Conservation (phyloP, 331 rosid genomes). For the Prunus yedoensis region DNA sequence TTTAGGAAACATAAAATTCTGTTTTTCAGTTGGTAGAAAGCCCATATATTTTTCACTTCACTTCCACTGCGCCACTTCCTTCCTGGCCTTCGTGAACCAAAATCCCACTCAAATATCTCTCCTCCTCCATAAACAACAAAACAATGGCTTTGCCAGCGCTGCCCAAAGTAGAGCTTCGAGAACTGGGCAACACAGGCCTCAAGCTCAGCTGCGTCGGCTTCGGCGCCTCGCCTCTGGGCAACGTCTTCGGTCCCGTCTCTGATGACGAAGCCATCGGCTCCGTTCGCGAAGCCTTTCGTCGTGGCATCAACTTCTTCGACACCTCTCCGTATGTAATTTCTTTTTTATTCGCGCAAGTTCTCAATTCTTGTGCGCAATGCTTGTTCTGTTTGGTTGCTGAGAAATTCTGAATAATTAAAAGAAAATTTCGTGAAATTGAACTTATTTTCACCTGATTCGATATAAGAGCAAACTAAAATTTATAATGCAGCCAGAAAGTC, state of each 20-base stretch:
- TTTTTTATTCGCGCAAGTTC: neutral
- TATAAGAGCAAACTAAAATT: no score
- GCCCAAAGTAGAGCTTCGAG: slow-evolving; percentile 53
- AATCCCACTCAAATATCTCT: neutral
- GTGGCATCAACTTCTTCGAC: slow-evolving; percentile 89
- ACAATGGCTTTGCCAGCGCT: slow-evolving; percentile 32
- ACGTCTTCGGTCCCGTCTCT: slow-evolving; percentile 74
- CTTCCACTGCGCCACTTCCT: neutral
- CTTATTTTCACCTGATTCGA: neutral
- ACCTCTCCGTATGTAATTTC: slow-evolving; percentile 74
- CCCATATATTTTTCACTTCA: neutral
- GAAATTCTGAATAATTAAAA: neutral
- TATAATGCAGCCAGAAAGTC: neutral
- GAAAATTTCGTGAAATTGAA: neutral
- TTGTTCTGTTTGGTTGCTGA: slow-evolving; percentile 13
- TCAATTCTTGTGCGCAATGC: neutral
- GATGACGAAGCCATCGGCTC: slow-evolving; percentile 65
- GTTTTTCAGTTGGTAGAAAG: no score
- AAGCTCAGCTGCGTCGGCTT: slow-evolving; percentile 76
- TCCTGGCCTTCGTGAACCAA: neutral
- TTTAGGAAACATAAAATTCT: no score
- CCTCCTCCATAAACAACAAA: neutral
- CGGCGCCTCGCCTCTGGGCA: slow-evolving; percentile 96
- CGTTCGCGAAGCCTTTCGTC: slow-evolving; percentile 73
- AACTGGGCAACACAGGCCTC: slow-evolving; percentile 83